Evolutionary conservation across 2,329 filamentous ascomycete species (phyloP), one percentile per base, ranked within the genome.

Genomic region (Ophiostoma pallidulum): DNA sequence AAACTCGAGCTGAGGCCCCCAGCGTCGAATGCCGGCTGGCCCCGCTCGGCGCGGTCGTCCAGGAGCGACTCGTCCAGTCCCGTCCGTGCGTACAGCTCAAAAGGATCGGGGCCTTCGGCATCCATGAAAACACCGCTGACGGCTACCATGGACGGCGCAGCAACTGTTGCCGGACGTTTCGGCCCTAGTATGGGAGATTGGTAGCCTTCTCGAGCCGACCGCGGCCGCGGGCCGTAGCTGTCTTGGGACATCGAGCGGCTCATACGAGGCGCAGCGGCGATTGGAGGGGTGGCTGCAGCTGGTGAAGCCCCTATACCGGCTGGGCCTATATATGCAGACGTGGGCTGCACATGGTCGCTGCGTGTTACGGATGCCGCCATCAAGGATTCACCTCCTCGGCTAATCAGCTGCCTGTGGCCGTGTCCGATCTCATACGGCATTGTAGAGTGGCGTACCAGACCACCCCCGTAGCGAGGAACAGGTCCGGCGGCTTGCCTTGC

Each of bases 171-270:
- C 8, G 44, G 41, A 7, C 46, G 41, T 29, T 48, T 37, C 4
- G 47, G 36, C 0, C 22, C 36, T 12, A 45, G 20, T 4, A 35
- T n/a, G 13, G 49, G 41, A 3, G 38, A 47, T 26, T 32, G 19
- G 22, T 29, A 38, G 8, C 14, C 22, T 13, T 18, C n/a, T n/a
- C n/a, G 28, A 6, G 29, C 33, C 9, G 18, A 26, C 7, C 41
- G 35, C 9, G 31, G 36, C 3, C 40, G 42, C 14, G 16, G 22
- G 4, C 41, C 47, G 14, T 54, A 52, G 42, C 52, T 50, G 35
- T 54, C 52, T 20, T 54, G 52, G 4, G 52, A 54, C 20, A 52
- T 26, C 8, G 52, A 52, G 1, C 52, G 45, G 14, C 39, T 35
- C 31, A 53, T 46, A 7, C 43, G 41, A 14, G 43, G 49, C 3